phyloP scores from a whole-genome alignment of 2,329 filamentous ascomycete genomes.

The Colletotrichum ledebouriae region DNA sequence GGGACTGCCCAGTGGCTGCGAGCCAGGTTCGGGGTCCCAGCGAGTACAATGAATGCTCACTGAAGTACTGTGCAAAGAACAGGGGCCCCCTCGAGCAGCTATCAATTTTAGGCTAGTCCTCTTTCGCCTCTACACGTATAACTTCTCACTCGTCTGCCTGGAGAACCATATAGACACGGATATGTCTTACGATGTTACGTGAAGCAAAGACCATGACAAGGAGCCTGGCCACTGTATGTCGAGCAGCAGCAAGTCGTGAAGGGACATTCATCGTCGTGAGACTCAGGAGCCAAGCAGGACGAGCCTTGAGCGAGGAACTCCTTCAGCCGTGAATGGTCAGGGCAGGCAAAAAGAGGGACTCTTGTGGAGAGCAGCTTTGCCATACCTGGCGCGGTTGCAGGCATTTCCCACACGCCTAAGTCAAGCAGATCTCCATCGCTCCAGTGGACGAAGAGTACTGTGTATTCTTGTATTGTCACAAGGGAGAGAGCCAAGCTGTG shows the following conservation, averaged over 20 bases:
- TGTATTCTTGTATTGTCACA: neutral
- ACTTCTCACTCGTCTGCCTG: constrained; percentile 3
- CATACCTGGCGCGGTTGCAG: constrained; percentile 6
- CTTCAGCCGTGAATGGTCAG: constrained; percentile 22
- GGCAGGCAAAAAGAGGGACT: constrained; percentile 37
- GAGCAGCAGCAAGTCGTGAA: neutral
- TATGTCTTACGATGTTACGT: constrained; percentile 15
- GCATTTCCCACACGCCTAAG: constrained; percentile 21
- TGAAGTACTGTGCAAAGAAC: too few relatives aligned
- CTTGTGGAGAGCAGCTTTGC: neutral
- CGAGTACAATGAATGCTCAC: constrained; percentile 35
- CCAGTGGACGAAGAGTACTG: constrained; percentile 1
- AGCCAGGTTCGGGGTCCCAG: constrained; percentile 5
- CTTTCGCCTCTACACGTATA: too few relatives aligned
- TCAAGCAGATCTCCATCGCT: constrained; percentile 23
- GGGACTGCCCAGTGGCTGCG: constrained; percentile 5
- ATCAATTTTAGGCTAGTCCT: too few relatives aligned
- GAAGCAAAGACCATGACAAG: constrained; percentile 31
- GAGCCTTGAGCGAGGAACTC: neutral
- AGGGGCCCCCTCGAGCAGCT: too few relatives aligned
- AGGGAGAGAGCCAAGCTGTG: too few relatives aligned
- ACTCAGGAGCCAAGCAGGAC: constrained; percentile 31
- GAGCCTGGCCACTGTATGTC: constrained; percentile 12
- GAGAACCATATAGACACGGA: neutral
- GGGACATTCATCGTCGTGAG: constrained; percentile 3